A percentile compares a stretch with the other conserved stretches of the same genome.
These are phyloP conservation scores for Yarrowia keelungensis DNA, from an alignment of 805 yeast species.

Conservation along the genomic window DNA sequence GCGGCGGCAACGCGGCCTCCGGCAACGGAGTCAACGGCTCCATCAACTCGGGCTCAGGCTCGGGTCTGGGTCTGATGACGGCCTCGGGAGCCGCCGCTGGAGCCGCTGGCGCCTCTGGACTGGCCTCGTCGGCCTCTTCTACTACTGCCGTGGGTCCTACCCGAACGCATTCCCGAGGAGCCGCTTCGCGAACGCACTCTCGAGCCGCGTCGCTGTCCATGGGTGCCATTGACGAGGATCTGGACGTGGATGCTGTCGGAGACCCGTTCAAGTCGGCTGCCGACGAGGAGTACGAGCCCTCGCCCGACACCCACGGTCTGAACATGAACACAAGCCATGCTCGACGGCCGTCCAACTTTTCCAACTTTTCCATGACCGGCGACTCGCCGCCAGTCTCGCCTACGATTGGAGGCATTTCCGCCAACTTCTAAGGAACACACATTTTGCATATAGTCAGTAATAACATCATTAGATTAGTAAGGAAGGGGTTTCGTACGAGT, in stretches of 20 bases:
- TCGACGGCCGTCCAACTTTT: constrained; percentile 9
- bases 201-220: constrained; percentile 21
- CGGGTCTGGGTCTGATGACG: constrained; percentile 9
- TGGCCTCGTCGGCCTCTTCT: constrained; percentile 6
- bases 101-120: background rate
- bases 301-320: constrained; percentile 23
- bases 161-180: constrained; percentile 20
- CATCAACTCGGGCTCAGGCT: constrained; percentile 24
- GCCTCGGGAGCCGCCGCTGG: constrained; percentile 18
- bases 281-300: constrained; percentile 14
- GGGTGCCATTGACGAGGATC: constrained; percentile 28
- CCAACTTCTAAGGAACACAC: constrained; percentile 2
- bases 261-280: constrained; percentile 24
- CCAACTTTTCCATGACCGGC: constrained; percentile 17
- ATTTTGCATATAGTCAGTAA: constrained; percentile 20
- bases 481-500: no score
- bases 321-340: constrained; percentile 5
- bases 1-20: constrained; percentile 5
- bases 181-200: constrained; percentile 7
- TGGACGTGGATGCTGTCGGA: background rate
- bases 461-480: background rate
- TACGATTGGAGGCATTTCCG: constrained; percentile 19
- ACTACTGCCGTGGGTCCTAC: constrained; percentile 19
- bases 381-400: constrained; percentile 31
- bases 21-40: constrained; percentile 9